Evolutionary conservation across 371 early-diverging fungal genomes (phyloP), one percentile per base, ranked within the genome.

Genomic region (Mucor mucedo): DNA sequence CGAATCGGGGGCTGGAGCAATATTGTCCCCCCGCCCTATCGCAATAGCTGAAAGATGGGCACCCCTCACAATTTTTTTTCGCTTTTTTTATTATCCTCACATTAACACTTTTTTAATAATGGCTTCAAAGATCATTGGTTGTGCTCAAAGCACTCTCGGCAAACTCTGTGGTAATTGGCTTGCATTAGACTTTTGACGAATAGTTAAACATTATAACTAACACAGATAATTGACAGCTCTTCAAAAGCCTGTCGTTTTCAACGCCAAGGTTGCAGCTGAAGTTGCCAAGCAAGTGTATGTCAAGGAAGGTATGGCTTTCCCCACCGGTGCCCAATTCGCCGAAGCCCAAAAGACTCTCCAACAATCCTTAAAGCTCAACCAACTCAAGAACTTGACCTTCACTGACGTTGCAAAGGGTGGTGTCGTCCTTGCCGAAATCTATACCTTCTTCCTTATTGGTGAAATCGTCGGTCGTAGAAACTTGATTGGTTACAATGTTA

Each of bases 391-490:
- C 64, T 71, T 84, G 68, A 71, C 77, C 44, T 68, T 72, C 49
- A 49, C 70, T 49, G 80, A 84, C 52, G 63, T 76, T 49, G 79
- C 68, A 44, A 79, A 84, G 72, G 87, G 83, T 66, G 79, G 85
- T 66, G 78, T 87, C 63, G 78, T 87, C 35, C 84, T 83, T 58
- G 86, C 87, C 62, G 87, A 90, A 70, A 76, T 87, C 52, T 83
- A 84, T 78, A 82, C 87, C 59, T 90, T 90, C 73, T 90, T 88
- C 85, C 73, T 87, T 55, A 62, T 90, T 56, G 90, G 90, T 68
- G 90, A 90, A 76, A 85, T 90, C 66, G 76, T 88, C 69, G 90
- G 90, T 62, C 87, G 90, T 66, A 82, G 89, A 77, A 88, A 82
- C 80, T 71, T 90, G 70, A 77, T 90, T 68, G 90, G 90, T 52